phyloP scores from a whole-genome alignment of 768 basidiomycete species.

The Mycena floridula region DNA sequence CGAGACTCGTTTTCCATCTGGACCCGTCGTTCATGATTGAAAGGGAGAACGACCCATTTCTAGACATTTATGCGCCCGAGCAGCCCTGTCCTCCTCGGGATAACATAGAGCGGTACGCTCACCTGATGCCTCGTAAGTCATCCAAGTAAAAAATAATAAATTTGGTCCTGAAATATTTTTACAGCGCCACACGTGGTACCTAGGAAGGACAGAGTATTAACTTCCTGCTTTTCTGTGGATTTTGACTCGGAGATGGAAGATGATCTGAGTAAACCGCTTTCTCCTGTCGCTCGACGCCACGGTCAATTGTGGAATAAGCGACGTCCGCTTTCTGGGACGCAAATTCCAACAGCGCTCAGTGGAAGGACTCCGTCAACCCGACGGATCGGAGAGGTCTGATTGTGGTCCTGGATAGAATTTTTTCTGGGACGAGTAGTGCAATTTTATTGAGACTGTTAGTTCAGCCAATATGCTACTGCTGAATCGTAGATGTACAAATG shows the following conservation, averaged over 20 bases:
- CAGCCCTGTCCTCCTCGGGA: constrained; percentile 8
- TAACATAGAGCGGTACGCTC: no score
- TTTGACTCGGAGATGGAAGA: no score
- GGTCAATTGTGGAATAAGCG: constrained; percentile 4
- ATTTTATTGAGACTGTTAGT: no score
- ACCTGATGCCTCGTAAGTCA: constrained; percentile 32
- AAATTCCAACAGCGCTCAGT: no score
- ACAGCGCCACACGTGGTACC: background rate
- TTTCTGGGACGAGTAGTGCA: no score
- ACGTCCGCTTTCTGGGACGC: background rate
- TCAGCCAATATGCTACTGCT: no score
- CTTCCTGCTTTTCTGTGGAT: no score
- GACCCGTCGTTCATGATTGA: background rate
- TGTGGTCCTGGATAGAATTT: no score
- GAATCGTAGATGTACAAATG: no score
- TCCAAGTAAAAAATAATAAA: no score
- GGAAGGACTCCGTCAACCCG: background rate
- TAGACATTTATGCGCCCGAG: background rate
- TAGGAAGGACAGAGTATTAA: constrained; percentile 9
- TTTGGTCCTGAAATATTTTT: no score
- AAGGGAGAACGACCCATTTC: constrained; percentile 5
- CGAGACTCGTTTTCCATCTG: background rate
- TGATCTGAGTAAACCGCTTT: no score
- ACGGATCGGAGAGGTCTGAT: background rate
- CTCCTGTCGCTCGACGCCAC: constrained; percentile 10